A percentile compares a stretch with the other conserved stretches of the same genome.
Conservation (phyloP, 768 basidiomycete species). For the Russula compacta region DNA sequence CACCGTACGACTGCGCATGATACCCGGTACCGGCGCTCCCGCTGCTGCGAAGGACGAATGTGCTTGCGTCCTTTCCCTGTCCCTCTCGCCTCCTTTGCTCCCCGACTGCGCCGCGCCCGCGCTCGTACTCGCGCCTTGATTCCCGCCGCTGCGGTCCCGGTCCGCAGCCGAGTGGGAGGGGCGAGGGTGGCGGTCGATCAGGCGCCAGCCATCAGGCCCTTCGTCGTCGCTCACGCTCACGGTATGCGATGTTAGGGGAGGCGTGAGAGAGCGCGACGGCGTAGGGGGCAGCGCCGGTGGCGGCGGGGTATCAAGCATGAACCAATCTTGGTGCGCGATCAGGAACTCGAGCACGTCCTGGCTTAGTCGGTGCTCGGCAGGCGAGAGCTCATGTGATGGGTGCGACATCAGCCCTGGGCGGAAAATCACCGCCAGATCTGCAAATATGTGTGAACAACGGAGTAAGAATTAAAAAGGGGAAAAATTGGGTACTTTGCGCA, state of each 20-base stretch:
- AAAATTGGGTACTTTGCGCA: constrained; percentile 64
- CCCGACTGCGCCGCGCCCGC: constrained; percentile 17
- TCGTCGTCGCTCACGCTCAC: constrained; percentile 31
- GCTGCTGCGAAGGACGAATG: constrained; percentile 27
- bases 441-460: neutral
- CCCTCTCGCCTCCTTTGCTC: neutral
- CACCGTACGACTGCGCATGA: constrained; percentile 57
- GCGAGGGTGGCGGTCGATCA: constrained; percentile 17
- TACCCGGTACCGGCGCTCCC: constrained; percentile 23
- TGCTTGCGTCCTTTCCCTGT: constrained; percentile 23
- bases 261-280: constrained; percentile 12
- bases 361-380: constrained; percentile 76
- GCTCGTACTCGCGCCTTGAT: constrained; percentile 38
- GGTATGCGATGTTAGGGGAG: neutral
- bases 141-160: neutral
- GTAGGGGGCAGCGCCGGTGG: constrained; percentile 35
- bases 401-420: constrained; percentile 91
- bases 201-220: constrained; percentile 27
- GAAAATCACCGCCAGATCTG: constrained; percentile 95
- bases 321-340: constrained; percentile 94
- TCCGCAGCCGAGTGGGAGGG: too few relatives aligned
- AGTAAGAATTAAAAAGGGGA: too few relatives aligned
- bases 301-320: constrained; percentile 80
- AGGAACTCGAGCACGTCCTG: constrained; percentile 92
- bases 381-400: constrained; percentile 77